Evolutionary conservation across 2,329 filamentous ascomycete species (phyloP), one percentile per base, ranked within the genome.

Genomic region (Fusarium metavorans): DNA sequence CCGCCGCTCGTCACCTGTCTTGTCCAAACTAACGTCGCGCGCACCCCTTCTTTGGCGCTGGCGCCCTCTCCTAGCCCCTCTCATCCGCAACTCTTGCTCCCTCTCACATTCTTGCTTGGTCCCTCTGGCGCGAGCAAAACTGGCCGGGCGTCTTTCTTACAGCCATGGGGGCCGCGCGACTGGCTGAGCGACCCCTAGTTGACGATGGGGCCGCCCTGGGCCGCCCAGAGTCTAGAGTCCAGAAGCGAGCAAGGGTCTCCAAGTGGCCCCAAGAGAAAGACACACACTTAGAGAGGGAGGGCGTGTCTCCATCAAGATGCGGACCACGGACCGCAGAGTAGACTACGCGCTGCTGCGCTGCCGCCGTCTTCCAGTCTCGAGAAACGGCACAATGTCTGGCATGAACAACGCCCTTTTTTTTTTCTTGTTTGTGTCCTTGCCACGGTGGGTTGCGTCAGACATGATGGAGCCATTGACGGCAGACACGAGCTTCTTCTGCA

Each of bases 341-440:
- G 41, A 66, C 50, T 64, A 25, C 52, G 39, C 52, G 54, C 59
- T 72, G 57, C 58, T 72, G 58, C 68, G 61, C 64, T 74, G 61
- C 72, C 72, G 68, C 72, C 68, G 72, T 72, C 71, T 63, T 32
- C 54, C 60, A 72, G 71, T 43, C 57, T 70, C 48, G 60, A 69
- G 57, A 66, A 66, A 56, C 66, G 41, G 57, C 30, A 48, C 56
- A 58, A 65, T 69, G 27, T 52, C 60, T 69, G 39, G 66, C 34
- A 57, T 39, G 45, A 60, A 56, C 56, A 48, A 39, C 52, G 30
- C 16, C 30, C 39, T 43, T 23, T 32, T 57, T n/a, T 14, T 37
- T 58, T 18, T 54, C 48, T 59, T 63, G 43, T 62, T 57, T 50
- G 34, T 37, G 23, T 43, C 48, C 34, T 50, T 41, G 54, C 54